Base-by-base conservation (phyloP, 805 yeast genomes). In the Candida incommunis region DNA sequence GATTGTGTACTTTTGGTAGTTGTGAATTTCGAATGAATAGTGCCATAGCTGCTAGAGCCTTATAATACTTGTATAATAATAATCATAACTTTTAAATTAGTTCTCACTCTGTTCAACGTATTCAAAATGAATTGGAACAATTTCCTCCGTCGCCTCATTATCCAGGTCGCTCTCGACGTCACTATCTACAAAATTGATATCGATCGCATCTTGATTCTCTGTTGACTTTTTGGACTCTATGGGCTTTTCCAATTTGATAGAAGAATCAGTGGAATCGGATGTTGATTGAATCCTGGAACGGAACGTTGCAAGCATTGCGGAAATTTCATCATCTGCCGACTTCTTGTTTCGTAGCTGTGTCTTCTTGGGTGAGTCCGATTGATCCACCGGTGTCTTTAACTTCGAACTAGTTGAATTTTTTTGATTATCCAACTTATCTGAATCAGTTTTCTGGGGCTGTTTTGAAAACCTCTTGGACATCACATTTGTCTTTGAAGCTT, bases 221-320 rank as follows among this genome's bases (percentile, higher is more conserved):
- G n/a, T n/a, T n/a, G n/a, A n/a, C n/a, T n/a, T n/a, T n/a, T n/a
- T n/a, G 11, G 27, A 7, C 13, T 7, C 35, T 15, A 18, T 41
- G 35, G 20, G 7, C 31, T 25, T 41, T 41, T 24, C 11, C 18
- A 4, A 9, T 13, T 18, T n/a, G 23, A 15, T 41, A n/a, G 31
- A 22, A 16, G 43, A 5, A 16, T 3, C 20, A 21, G 13, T 40
- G 44, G n/a, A n/a, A 25, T 13, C 27, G 7, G 13, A 22, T 27
- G n/a, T 18, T 7, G 23, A 27, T n/a, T 18, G 24, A 5, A 60
- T 49, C 40, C 60, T 59, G 4, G 49, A 15, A 41, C 53, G 50
- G 49, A 65, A 65, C 22, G 49, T 48, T 3, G 51, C 48, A 22
- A 66, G 50, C 44, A 55, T 43, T 2, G 45, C 50, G 15, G 58